These are phyloP conservation scores for Amyloporia xantha DNA, from an alignment of 768 basidiomycete species.

Conservation along the genomic window DNA sequence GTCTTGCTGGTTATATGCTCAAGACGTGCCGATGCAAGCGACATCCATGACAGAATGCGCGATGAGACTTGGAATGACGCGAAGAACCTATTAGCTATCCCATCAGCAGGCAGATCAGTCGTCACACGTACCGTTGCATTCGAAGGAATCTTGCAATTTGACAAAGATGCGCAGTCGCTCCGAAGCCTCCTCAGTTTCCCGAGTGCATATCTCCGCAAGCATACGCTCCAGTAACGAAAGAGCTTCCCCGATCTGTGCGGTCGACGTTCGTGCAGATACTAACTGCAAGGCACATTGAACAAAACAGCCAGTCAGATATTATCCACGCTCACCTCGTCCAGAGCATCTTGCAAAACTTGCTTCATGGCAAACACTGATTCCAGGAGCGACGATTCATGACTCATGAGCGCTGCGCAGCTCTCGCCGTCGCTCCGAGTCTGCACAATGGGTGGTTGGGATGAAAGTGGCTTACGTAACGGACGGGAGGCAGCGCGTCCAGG, in stretches of 20 bases:
- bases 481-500: background rate
- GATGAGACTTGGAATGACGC: constrained; percentile 49
- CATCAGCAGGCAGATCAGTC: too few relatives aligned
- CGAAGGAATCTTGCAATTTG: constrained; percentile 70
- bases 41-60: constrained; percentile 59
- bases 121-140: constrained; percentile 72
- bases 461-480: background rate
- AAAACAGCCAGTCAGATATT: too few relatives aligned
- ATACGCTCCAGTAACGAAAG: constrained; percentile 43
- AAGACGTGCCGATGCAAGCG: constrained; percentile 40
- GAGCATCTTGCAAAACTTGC: constrained; percentile 46
- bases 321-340: constrained; percentile 66
- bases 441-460: background rate
- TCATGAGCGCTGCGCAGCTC: background rate
- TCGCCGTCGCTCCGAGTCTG: background rate
- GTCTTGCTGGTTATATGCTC: constrained; percentile 43
- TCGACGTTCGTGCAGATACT: constrained; percentile 52
- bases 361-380: constrained; percentile 27
- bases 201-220: constrained; percentile 34
- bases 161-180: constrained; percentile 49
- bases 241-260: constrained; percentile 44
- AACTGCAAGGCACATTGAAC: constrained; percentile 37
- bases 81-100: too few relatives aligned
- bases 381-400: constrained; percentile 1
- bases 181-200: constrained; percentile 37